These are phyloP conservation scores for Marchantia paleacea DNA, from an alignment of 225 moss, liverwort and hornwort species.

Conservation along the genomic window DNA sequence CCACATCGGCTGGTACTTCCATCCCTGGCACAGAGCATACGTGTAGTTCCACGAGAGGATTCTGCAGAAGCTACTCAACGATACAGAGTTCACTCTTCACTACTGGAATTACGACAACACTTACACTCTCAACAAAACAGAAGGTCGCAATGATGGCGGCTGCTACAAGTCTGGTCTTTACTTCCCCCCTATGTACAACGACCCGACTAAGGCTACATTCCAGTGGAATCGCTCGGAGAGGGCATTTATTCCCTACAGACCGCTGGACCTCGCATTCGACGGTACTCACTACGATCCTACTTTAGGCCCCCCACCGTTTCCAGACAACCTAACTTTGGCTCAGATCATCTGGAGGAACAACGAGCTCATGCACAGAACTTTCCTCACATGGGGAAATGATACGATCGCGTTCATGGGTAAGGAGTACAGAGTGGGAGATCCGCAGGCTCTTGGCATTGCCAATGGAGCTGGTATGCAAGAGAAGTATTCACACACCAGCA, in stretches of 20 bases:
- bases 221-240: not conserved
- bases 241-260: not conserved
- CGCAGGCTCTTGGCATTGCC: not conserved
- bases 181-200: not conserved
- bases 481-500: not conserved
- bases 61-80: slow-evolving; percentile 44
- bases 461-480: not conserved
- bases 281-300: not conserved
- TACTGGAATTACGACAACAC: slow-evolving; percentile 61
- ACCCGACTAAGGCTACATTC: not conserved
- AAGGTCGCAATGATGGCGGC: not conserved
- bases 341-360: slow-evolving; percentile 3
- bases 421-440: not conserved
- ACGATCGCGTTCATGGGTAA: not conserved
- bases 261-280: slow-evolving; percentile 4
- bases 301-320: not conserved
- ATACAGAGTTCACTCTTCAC: slow-evolving; percentile 45
- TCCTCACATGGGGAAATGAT: not conserved
- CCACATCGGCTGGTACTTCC: slow-evolving; percentile 54
- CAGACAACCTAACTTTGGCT: not conserved
- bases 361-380: not conserved
- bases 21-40: slow-evolving; percentile 47
- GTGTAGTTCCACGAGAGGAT: slow-evolving; percentile 58
- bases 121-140: not conserved
- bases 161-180: slow-evolving; percentile 4